Evolutionary conservation across 2,329 filamentous ascomycete species (phyloP).

Genomic region (Phaeomoniella chlamydospora): DNA sequence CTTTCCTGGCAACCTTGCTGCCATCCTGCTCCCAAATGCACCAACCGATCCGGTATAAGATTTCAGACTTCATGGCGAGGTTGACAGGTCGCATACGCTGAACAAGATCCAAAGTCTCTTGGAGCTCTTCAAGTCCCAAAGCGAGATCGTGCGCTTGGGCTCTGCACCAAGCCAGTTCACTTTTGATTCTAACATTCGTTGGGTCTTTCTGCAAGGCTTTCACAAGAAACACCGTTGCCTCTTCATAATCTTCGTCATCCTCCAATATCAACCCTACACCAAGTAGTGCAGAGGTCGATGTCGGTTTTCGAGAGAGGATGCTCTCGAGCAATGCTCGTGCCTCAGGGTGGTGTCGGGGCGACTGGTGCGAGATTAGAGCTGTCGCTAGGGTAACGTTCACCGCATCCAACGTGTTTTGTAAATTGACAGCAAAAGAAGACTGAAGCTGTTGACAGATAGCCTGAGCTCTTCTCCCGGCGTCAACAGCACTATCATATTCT

Average conservation of each 20-base stretch:
- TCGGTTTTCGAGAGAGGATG: constrained; percentile 60
- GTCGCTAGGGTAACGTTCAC: constrained; percentile 68
- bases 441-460: constrained; percentile 49
- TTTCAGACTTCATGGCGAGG: constrained; percentile 66
- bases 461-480: constrained; percentile 39
- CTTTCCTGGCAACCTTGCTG: constrained; percentile 60
- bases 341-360: constrained; percentile 77
- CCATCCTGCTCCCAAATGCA: constrained; percentile 77
- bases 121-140: constrained; percentile 53
- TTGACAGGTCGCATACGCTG: constrained; percentile 44
- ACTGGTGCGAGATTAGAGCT: constrained; percentile 79
- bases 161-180: constrained; percentile 86
- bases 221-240: constrained; percentile 67
- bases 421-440: constrained; percentile 50
- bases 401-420: constrained; percentile 58
- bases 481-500: constrained; percentile 69
- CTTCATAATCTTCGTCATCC: constrained; percentile 76
- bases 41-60: constrained; percentile 71
- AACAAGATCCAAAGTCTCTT: constrained; percentile 53
- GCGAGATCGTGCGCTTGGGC: constrained; percentile 66
- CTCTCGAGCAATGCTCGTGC: constrained; percentile 74
- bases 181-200: constrained; percentile 61
- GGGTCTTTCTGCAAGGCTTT: constrained; percentile 61
- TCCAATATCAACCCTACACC: constrained; percentile 85
- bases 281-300: constrained; percentile 68